A percentile compares a stretch with the other conserved stretches of the same genome.
phyloP scores from a whole-genome alignment of 2,329 filamentous ascomycete genomes.

The Golovinomyces cichoracearum region DNA sequence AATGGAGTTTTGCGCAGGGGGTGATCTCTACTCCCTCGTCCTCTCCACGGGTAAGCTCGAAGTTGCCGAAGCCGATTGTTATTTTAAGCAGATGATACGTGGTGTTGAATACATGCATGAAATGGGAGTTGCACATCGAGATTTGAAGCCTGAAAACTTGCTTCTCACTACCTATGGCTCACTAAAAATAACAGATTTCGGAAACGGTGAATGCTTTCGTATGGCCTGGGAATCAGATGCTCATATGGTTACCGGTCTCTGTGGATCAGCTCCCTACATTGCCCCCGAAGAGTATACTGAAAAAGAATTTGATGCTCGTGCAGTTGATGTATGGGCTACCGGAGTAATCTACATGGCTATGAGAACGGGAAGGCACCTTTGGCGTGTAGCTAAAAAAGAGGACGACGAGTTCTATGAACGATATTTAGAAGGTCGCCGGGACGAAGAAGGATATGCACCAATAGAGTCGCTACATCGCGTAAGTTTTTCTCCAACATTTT shows the following conservation, averaged over 20 bases:
- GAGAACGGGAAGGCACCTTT: constrained; percentile 83
- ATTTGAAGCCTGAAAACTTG: constrained; percentile 89
- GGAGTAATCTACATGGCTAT: constrained; percentile 99
- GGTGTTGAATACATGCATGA: constrained; percentile 98
- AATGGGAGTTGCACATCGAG: constrained; percentile 93
- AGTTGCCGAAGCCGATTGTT: constrained; percentile 81
- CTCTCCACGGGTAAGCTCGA: constrained; percentile 77
- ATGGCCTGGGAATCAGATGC: constrained; percentile 96
- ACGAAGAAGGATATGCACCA: constrained; percentile 85
- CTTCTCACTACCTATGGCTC: constrained; percentile 76
- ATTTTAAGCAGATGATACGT: constrained; percentile 98
- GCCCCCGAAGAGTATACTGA: constrained; percentile 89
- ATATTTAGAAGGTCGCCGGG: constrained; percentile 74
- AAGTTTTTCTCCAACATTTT: constrained; percentile 20
- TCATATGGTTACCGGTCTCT: constrained; percentile 92
- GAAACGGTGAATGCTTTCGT: constrained; percentile 94
- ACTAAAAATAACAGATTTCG: constrained; percentile 95
- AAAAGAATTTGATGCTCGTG: constrained; percentile 84
- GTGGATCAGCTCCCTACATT: constrained; percentile 90
- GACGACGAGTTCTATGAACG: constrained; percentile 94
- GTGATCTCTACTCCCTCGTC: constrained; percentile 82
- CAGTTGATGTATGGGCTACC: constrained; percentile 96
- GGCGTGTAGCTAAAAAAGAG: constrained; percentile 88
- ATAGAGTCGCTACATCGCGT: constrained; percentile 90
- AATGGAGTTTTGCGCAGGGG: constrained; percentile 96